Base-by-base conservation (phyloP, 129 eudicot species). In the Helichrysum umbraculigerum region DNA sequence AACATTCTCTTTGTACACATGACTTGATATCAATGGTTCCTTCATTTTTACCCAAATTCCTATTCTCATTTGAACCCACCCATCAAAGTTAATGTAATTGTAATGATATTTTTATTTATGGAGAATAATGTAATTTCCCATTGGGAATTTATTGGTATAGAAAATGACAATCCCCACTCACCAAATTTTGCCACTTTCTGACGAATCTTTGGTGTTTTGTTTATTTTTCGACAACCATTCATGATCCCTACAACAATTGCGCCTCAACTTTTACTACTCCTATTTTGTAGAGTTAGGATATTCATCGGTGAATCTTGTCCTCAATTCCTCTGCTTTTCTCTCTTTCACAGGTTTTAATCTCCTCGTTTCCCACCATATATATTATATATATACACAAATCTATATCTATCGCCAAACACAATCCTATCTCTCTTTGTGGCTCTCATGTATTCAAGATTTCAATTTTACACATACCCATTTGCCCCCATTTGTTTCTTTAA, bases 381-480 rank as follows among this genome's bases (percentile, higher is more conserved):
- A 5, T 74, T 73, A 41, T 12, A 34, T 44, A 68, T 39, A 22
- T 28, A 15, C 44, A 54, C n/a, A n/a, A n/a, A 4, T 52, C 22
- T 11, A 35, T 59, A 62, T 79, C 32, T 14, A 76, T 71, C 77
- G 56, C 65, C 82, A 47, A 11, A 47, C 86, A 60, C 79, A 76
- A 68, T 41, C 74, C 80, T 80, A 70, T 78, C 76, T 81, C 76
- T 25, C 68, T 56, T 74, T 75, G 84, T 85, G 88, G 88, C 76
- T 81, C 83, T 78, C 73, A 81, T 67, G 70, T 77, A 64, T 78
- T 76, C 39, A 66, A 34, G 52, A 75, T 39, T 72, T 69, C n/a
- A 33, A 72, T 72, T 69, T 42, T 70, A 73, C 16, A 41, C 79
- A 32, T 17, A 56, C 61, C 61, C 61, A 17, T 56, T 56, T 56